These are phyloP conservation scores for Starmera amethionina DNA, from an alignment of 805 yeast species.

Conservation along the genomic window DNA sequence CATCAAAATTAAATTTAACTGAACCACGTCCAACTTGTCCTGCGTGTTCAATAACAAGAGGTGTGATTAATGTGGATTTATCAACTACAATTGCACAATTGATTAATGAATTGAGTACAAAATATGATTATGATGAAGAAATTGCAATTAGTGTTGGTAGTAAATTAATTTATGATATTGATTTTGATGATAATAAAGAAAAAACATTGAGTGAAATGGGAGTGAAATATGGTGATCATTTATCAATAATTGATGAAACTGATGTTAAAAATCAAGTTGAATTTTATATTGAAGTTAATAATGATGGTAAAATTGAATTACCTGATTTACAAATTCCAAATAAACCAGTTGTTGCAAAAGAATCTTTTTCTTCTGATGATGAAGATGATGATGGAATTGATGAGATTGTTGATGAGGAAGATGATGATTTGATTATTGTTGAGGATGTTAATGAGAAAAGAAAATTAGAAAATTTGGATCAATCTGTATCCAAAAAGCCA, in stretches of 20 bases:
- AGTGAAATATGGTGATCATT: slow-evolving; percentile 46
- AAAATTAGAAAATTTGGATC: slow-evolving; percentile 10
- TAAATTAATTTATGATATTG: slow-evolving; percentile 68
- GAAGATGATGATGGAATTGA: slow-evolving; percentile 8
- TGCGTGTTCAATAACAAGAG: slow-evolving; percentile 50
- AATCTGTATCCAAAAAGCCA: slow-evolving; percentile 2
- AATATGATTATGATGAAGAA: slow-evolving; percentile 47
- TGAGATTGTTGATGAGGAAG: slow-evolving; percentile 11
- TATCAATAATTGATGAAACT: slow-evolving; percentile 74
- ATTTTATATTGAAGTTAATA: slow-evolving; percentile 34
- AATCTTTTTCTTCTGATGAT: no score
- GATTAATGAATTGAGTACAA: slow-evolving; percentile 35
- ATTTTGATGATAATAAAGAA: slow-evolving; percentile 70
- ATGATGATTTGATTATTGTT: slow-evolving; percentile 9
- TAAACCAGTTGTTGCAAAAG: no score
- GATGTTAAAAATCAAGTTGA: slow-evolving; percentile 57
- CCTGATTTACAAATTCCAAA: slow-evolving; percentile 26
- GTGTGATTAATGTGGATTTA: slow-evolving; percentile 30
- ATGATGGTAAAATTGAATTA: slow-evolving; percentile 12
- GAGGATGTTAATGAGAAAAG: slow-evolving; percentile 1
- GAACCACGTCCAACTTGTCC: slow-evolving; percentile 66
- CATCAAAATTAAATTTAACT: slow-evolving; percentile 52
- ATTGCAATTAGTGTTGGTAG: slow-evolving; percentile 46
- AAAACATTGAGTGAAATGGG: slow-evolving; percentile 42
- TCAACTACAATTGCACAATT: slow-evolving; percentile 37